Percentiles rank a stretch among this genome's conserved stretches.
Conservation (phyloP, 2,329 filamentous ascomycete species). For the Penicillium italicum region DNA sequence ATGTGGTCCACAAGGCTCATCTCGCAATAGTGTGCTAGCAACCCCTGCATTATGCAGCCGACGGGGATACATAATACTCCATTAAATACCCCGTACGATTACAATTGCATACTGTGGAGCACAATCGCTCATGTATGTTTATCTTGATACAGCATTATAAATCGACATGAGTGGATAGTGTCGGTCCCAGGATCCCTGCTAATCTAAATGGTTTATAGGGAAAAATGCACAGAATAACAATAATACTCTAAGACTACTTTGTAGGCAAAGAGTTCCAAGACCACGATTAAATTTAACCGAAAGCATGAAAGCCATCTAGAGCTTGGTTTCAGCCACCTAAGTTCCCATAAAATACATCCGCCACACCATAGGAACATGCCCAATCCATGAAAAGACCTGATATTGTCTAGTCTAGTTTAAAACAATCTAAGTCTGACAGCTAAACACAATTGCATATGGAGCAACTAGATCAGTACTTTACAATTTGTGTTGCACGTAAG, state of each 20-base stretch:
- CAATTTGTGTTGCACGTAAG: neutral
- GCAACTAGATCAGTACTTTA: neutral
- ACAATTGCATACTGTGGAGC: neutral
- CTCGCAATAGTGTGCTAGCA: neutral
- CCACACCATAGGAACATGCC: neutral
- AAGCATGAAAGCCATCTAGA: too few species aligned
- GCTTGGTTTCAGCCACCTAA: neutral
- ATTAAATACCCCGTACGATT: neutral
- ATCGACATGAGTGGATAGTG: neutral
- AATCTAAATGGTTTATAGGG: neutral
- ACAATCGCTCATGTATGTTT: too few species aligned
- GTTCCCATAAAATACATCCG: neutral
- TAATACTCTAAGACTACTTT: neutral
- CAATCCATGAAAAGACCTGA: neutral
- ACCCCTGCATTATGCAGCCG: neutral
- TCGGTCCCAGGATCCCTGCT: neutral
- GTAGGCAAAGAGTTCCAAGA: neutral
- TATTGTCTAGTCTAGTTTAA: neutral
- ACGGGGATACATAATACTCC: neutral
- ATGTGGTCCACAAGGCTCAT: neutral
- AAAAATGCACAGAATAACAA: neutral
- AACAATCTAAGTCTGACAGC: neutral
- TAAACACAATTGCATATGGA: neutral
- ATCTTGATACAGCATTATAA: neutral
- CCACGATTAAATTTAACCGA: too few species aligned